Base-by-base conservation (phyloP, 257 asterid genomes). In the Jacaranda mimosifolia region DNA sequence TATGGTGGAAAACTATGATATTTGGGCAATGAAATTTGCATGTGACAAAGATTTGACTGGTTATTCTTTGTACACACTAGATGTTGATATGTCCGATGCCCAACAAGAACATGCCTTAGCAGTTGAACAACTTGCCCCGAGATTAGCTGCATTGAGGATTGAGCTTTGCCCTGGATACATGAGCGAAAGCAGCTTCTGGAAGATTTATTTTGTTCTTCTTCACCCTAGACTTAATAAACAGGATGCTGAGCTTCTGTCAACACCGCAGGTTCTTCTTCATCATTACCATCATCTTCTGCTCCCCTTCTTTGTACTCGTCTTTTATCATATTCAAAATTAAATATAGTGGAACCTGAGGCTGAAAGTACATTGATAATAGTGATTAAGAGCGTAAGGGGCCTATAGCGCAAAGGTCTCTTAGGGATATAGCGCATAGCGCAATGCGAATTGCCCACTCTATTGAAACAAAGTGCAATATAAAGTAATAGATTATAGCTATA, bases 81-180 rank as follows among this genome's bases (percentile, higher is more conserved):
- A 87, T 75, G 91, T 92, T 78, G 88, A 88, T 69, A 59, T 94
- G 89, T 86, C 98, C n/a, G 90, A 91, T 83, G 87, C 87, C 78
- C 99, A 94, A 80, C 98, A 94, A 87, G 99, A 94, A 75, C 98
- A 92, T 55, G 98, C 97, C 36, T 83, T 92, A 74, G 96, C 99
- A 68, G 93, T 94, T 40, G 99, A 94, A 69, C 89, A 75, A 56
- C 87, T 89, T 73, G 94, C 88, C 74, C 99, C 99, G 6, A 79
- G 89, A 81, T 85, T 94, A 77, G 90, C 98, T 80, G 92, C 97
- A 59, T 76, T 94, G 72, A 83, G 97, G 90, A 86, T 89, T 75
- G 95, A 92, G 81, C 95, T 94, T 77, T 94, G 97, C 87, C 99
- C 99, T 65, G 92, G 84, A 79, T 84, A 85, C 83, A 94, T 94